phyloP scores from a whole-genome alignment of 768 basidiomycete species.

The Guyanaporus albipodus region DNA sequence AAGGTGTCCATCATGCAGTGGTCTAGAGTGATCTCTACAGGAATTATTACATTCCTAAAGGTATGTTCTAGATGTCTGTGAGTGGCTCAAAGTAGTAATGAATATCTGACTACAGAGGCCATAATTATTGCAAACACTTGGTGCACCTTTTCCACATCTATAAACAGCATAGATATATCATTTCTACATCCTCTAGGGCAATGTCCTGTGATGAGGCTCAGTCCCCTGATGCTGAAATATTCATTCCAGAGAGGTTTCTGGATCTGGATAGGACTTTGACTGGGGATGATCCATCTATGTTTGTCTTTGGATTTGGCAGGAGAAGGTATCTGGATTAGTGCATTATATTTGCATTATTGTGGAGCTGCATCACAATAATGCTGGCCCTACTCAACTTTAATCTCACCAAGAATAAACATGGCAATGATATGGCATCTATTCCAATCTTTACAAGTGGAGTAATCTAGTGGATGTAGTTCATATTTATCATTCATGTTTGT shows the following conservation, averaged over 20 bases:
- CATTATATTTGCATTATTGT: neutral
- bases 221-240: slow-evolving; percentile 15
- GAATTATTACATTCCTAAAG: neutral
- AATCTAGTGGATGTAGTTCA: slow-evolving; percentile 6
- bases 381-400: slow-evolving; percentile 19
- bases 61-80: neutral
- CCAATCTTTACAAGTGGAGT: slow-evolving; percentile 1
- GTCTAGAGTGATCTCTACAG: neutral
- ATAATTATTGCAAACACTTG: neutral
- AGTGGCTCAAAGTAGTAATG: neutral
- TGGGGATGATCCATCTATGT: slow-evolving; percentile 6
- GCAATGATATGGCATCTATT: slow-evolving; percentile 4
- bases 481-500: no score
- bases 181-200: no score
- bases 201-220: slow-evolving; percentile 15
- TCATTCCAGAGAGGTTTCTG: slow-evolving; percentile 14
- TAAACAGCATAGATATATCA: no score
- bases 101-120: neutral
- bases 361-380: slow-evolving; percentile 17
- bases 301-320: slow-evolving; percentile 17
- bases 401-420: slow-evolving; percentile 7
- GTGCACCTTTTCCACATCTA: neutral
- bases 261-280: slow-evolving; percentile 6
- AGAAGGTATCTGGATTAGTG: slow-evolving; percentile 14
- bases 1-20: neutral